Evolutionary conservation across 1,139 yeast genomes (phyloP).

Genomic region (Magnusiomyces sp.): DNA sequence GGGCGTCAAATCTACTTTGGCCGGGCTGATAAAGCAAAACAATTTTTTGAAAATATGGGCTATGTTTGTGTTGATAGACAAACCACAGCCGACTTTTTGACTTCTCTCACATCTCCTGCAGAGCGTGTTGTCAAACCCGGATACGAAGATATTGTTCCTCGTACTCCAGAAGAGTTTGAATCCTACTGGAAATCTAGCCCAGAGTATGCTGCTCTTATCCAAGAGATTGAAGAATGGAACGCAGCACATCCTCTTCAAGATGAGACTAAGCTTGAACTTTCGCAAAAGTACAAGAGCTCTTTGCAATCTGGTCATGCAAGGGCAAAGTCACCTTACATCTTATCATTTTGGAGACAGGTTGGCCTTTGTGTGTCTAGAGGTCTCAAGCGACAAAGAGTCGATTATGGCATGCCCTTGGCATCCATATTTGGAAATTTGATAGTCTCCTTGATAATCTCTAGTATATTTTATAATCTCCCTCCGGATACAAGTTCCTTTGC

Average conservation of each 20-base stretch:
- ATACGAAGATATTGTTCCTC: conserved; percentile 54
- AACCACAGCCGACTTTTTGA: conserved; percentile 75
- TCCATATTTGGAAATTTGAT: conserved; percentile 54
- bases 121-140: conserved; percentile 54
- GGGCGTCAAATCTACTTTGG: conserved; percentile 79
- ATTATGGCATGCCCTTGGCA: conserved; percentile 54
- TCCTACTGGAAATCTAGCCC: conserved; percentile 61
- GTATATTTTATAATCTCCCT: conserved; percentile 62
- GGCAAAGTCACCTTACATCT: conserved; percentile 56
- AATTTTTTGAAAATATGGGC: conserved; percentile 58
- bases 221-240: conserved; percentile 37
- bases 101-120: conserved; percentile 66
- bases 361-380: conserved; percentile 55
- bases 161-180: too few relatives aligned
- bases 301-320: conserved; percentile 46
- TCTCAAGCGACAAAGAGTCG: conserved; percentile 53
- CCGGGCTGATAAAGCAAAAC: conserved; percentile 49
- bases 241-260: conserved; percentile 30
- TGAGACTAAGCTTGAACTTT: too few relatives aligned
- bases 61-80: conserved; percentile 66
- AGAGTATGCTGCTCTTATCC: conserved; percentile 36
- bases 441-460: conserved; percentile 67
- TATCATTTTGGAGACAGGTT: conserved; percentile 57
- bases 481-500: conserved; percentile 64
- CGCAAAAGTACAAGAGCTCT: conserved; percentile 51